A percentile compares a stretch with the other conserved stretches of the same genome.
Conservation (phyloP, 2,329 filamentous ascomycete genomes). For the Acephala macrosclerotiorum region DNA sequence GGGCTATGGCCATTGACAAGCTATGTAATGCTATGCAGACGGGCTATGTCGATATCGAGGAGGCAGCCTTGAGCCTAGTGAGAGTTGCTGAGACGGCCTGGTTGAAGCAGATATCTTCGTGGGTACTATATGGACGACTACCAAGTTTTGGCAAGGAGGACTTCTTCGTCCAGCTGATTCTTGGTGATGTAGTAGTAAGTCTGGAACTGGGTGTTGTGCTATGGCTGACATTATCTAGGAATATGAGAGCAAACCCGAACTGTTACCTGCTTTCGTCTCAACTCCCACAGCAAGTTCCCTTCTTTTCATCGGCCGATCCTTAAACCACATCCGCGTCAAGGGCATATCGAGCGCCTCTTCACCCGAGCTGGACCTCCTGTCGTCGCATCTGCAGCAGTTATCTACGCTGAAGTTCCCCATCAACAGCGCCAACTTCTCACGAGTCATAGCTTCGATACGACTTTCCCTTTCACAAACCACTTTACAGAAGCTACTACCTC, state of each 20-base stretch:
- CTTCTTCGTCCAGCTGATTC: constrained; percentile 75
- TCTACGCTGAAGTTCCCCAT: constrained; percentile 76
- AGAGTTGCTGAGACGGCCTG: constrained; percentile 85
- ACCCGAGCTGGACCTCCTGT: constrained; percentile 65
- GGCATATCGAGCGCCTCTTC: constrained; percentile 50
- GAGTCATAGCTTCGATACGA: constrained; percentile 78
- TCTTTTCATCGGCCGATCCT: constrained; percentile 87
- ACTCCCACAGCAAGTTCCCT: constrained; percentile 79
- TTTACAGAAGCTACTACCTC: constrained; percentile 81
- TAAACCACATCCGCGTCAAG: constrained; percentile 79
- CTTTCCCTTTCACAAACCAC: constrained; percentile 84
- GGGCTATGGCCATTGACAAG: constrained; percentile 78
- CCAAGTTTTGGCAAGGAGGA: constrained; percentile 81
- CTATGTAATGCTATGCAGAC: constrained; percentile 81
- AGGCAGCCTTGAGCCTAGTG: constrained; percentile 76
- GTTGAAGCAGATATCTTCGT: constrained; percentile 88
- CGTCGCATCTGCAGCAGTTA: constrained; percentile 73
- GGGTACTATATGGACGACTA: constrained; percentile 87
- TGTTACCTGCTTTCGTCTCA: constrained; percentile 84
- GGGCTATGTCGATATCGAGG: constrained; percentile 86
- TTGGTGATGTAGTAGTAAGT: constrained; percentile 46
- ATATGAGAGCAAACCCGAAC: constrained; percentile 62
- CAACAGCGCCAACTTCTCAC: constrained; percentile 72
- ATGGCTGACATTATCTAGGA: constrained; percentile 49
- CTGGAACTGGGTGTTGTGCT: not conserved